Evolutionary conservation across 75 land plant genomes (phyloP), one percentile per base, ranked within the genome.

Genomic region (Pinus taeda): DNA sequence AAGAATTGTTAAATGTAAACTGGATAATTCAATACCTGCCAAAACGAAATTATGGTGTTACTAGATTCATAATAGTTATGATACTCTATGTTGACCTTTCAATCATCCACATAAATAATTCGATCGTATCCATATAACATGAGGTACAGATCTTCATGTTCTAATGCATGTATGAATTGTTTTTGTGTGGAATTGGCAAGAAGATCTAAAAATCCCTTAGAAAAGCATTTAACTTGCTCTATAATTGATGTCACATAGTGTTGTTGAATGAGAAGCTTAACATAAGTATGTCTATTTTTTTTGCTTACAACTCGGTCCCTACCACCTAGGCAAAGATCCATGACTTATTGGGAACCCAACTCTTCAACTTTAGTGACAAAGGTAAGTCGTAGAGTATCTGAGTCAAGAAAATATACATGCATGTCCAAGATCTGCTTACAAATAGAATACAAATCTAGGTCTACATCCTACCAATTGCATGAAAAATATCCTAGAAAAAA

Each of bases 301-400:
- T 97, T 96, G 65, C 83, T 86, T 15, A 96, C 97, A 61, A 36
- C 58, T 57, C 88, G 80, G 36, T 81, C 81, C 85, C 83, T 86
- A 37, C 99, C 99, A 57, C 90, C 98, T 64, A 81, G 76, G 62
- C 89, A 89, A 30, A 96, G 98, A 75, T 96, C 99, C 75, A 90
- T 77, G 49, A 76, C 74, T 76, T 80, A 89, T 57, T 81, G 86
- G 12, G 85, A 69, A n/a, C 99, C 99, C 62, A 96, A 69, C 74
- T 90, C 86, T 61, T 94, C 98, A 66, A 87, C 74, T 81, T 94
- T 95, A 62, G 83, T 81, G 21, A 89, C 90, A 88, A 96, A 96
- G 24, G 98, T 94, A 8, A 96, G 88, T 63, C 92, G 95, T 71
- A 96, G 81, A 59, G 81, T 90, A 88, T 90, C 97, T 55, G 92